Percentiles rank a stretch among this genome's conserved stretches.
Conservation (phyloP, 768 basidiomycete genomes). For the Leccinum subtestaceum region DNA sequence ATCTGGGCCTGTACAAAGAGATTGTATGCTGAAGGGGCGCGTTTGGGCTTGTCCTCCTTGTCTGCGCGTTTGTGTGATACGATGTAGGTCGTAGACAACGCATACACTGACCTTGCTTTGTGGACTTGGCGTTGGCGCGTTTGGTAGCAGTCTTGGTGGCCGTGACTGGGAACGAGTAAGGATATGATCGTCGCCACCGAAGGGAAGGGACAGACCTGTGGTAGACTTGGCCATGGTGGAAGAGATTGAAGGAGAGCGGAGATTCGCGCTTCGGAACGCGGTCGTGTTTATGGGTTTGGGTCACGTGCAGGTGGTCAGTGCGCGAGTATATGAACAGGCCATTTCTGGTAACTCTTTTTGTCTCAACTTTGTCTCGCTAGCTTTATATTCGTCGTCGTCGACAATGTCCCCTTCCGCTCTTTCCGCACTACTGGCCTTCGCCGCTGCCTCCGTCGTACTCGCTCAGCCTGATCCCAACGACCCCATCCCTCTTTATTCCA, state of each 20-base stretch:
- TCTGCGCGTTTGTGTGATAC: conserved; percentile 19
- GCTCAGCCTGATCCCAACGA: conserved; percentile 39
- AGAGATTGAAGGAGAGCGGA: conserved; percentile 8
- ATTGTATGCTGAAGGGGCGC: conserved; percentile 59
- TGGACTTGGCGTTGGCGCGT: conserved; percentile 45
- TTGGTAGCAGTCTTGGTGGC: conserved; percentile 58
- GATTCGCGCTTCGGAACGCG: not conserved
- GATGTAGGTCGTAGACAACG: not conserved
- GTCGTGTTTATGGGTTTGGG: conserved; percentile 19
- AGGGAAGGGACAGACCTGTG: conserved; percentile 38
- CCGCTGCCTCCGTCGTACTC: conserved; percentile 32
- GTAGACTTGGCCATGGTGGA: conserved; percentile 49
- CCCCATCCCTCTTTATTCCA: conserved; percentile 45
- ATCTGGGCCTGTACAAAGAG: conserved; percentile 54
- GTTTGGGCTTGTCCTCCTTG: conserved; percentile 50
- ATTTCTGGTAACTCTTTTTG: too few species aligned
- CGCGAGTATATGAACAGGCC: conserved; percentile 19
- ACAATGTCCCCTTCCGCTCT: conserved; percentile 41
- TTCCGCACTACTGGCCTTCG: conserved; percentile 35
- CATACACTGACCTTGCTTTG: conserved; percentile 34
- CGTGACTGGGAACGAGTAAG: conserved; percentile 38
- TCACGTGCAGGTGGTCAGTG: conserved; percentile 31
- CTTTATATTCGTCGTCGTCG: not conserved
- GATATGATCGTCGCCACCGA: not conserved
- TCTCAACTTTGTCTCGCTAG: not conserved